These are phyloP conservation scores for Nicotiana sylvestris DNA, from an alignment of 257 asterid species.

Conservation along the genomic window DNA sequence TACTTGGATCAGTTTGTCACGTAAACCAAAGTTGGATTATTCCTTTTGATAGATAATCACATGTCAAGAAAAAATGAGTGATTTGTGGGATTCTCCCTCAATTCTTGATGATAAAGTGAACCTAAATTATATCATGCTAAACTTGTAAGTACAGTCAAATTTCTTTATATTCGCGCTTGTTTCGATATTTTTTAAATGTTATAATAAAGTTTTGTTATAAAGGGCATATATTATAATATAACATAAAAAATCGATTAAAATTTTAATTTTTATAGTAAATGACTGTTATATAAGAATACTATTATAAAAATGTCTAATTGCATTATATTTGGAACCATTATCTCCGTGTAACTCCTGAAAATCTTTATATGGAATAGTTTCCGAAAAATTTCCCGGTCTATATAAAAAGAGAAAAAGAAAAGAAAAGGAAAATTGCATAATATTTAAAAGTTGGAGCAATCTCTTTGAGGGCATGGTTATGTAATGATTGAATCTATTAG, in stretches of 20 bases:
- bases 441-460: not conserved
- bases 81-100: not conserved
- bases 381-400: not conserved
- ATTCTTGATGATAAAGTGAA: not conserved
- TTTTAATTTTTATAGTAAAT: too few species aligned
- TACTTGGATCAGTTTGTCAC: not conserved
- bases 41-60: not conserved
- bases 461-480: not conserved
- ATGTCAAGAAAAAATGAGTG: not conserved
- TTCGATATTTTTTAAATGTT: rapidly evolving
- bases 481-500: not conserved
- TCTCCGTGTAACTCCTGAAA: too few species aligned
- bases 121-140: not conserved
- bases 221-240: too few species aligned
- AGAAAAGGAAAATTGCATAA: too few species aligned
- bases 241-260: too few species aligned
- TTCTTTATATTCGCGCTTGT: rapidly evolving
- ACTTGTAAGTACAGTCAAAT: too few species aligned
- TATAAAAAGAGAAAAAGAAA: too few species aligned
- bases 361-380: not conserved
- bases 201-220: too few species aligned
- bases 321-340: not conserved
- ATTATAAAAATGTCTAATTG: too few species aligned
- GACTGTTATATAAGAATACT: too few species aligned
- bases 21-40: not conserved